phyloP scores from a whole-genome alignment of 768 basidiomycete genomes.

The Lentinula boryana region DNA sequence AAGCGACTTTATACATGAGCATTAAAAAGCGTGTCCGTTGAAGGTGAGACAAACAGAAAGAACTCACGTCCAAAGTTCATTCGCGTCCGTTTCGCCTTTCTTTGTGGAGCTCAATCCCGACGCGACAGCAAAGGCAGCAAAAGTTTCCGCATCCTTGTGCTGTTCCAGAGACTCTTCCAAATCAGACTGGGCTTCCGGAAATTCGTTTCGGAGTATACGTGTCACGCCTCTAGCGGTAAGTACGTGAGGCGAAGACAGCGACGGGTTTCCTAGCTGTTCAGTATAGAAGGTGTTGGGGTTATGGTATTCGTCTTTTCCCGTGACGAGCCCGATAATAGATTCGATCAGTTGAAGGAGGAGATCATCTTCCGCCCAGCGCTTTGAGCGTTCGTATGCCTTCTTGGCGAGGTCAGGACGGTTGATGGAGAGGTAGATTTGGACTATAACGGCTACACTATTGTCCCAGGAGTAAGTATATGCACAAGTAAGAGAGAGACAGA shows the following conservation, averaged over 20 bases:
- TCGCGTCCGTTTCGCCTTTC: constrained; percentile 46
- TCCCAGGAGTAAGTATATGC: neutral
- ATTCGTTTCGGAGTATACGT: constrained; percentile 71
- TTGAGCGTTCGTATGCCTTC: constrained; percentile 77
- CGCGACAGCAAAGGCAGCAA: constrained; percentile 63
- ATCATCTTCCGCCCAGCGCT: constrained; percentile 86
- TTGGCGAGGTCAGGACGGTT: constrained; percentile 83
- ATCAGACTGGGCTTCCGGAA: constrained; percentile 73
- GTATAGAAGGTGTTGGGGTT: constrained; percentile 63
- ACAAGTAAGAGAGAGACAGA: neutral
- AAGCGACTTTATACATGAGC: constrained; percentile 26
- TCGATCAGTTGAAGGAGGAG: constrained; percentile 87
- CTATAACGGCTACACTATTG: constrained; percentile 69
- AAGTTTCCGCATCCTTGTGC: constrained; percentile 52
- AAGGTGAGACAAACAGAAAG: constrained; percentile 6
- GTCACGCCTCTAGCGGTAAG: constrained; percentile 77
- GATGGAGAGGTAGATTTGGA: constrained; percentile 89
- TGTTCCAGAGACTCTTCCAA: constrained; percentile 68
- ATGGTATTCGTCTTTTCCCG: constrained; percentile 64
- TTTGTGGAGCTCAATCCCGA: constrained; percentile 49
- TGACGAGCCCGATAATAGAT: constrained; percentile 70
- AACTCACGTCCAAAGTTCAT: constrained; percentile 65
- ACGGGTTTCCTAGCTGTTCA: constrained; percentile 79
- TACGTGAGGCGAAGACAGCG: constrained; percentile 65
- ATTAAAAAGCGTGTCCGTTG: neutral